Base-by-base conservation (phyloP, 2,329 filamentous ascomycete species). In the Capronia epimyces region DNA sequence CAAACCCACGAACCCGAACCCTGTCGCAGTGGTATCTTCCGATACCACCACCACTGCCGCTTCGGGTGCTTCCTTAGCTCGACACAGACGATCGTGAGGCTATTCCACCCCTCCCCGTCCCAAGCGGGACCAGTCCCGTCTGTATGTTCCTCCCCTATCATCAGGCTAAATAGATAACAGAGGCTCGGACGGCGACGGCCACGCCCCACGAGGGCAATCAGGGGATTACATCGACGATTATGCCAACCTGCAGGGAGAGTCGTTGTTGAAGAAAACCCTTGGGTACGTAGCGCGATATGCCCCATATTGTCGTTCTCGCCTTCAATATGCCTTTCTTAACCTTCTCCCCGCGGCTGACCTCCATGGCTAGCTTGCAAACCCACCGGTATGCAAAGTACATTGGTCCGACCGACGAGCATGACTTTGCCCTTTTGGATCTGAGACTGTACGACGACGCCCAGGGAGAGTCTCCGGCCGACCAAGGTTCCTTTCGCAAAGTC, bases 311-410 rank as follows among this genome's bases (percentile, higher is more conserved):
- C 22, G 29, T n/a, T 32, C 20, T 39, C 36, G 24, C 24, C 41
- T 41, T 29, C 43, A 40, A 56, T n/a, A n/a, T 53, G 49, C 53
- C 50, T 48, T 52, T 43, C 45, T 37, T 52, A 34, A 52, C 37
- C 42, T 47, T 20, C 27, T 37, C 44, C 20, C 46, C 40, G 18
- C 32, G 46, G 46, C 57, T 58, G 55, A 60, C 43, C 34, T 20
- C 34, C 36, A 62, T 62, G 59, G 49, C 43, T 40, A 62, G 60
- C 27, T 50, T 62, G 12, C 60, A 62, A 53, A 57, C 49, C 29
- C 56, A 62, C 43, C 55, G 54, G 45, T 60, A 60, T 48, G 58
- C 60, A 52, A 62, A 60, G 42, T 61, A 62, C 29, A 60, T 62
- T 39, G 60, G 60, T 39, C 58, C 60, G n/a, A 62, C 60, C 25